A percentile compares a stretch with the other conserved stretches of the same genome.
These are phyloP conservation scores for Scutellaria baicalensis DNA, from an alignment of 257 asterid species.

Conservation along the genomic window DNA sequence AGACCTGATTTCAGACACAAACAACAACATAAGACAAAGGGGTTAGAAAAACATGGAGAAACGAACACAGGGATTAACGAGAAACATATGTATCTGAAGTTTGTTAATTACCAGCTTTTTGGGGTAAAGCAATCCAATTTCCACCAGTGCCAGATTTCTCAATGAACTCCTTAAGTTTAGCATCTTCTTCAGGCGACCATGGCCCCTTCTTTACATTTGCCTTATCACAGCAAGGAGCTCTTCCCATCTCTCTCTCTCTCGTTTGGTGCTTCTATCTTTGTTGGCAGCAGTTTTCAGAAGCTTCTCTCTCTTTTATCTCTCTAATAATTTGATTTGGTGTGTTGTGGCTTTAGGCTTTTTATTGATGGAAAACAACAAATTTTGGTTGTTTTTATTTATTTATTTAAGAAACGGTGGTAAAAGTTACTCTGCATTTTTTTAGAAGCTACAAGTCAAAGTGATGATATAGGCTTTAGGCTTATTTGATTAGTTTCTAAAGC, in stretches of 20 bases:
- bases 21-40: neutral
- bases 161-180: constrained; percentile 71
- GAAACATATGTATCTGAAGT: neutral
- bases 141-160: constrained; percentile 76
- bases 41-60: too few species aligned
- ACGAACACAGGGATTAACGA: too few species aligned
- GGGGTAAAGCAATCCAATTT: constrained; percentile 86
- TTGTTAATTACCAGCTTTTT: constrained; percentile 54
- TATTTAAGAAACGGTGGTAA: constrained; percentile 14
- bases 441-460: constrained; percentile 36
- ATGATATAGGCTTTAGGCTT: neutral
- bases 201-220: constrained; percentile 92
- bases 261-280: constrained; percentile 6
- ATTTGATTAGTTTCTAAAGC: constrained; percentile 13
- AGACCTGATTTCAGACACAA: constrained; percentile 37
- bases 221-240: constrained; percentile 96
- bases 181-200: constrained; percentile 98
- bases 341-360: constrained; percentile 18
- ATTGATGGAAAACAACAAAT: constrained; percentile 8
- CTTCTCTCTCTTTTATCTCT: constrained; percentile 12
- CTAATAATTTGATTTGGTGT: constrained; percentile 28
- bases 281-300: constrained; percentile 15
- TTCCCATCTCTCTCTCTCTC: constrained; percentile 54
- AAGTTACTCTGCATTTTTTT: neutral
- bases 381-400: too few species aligned